Percentiles rank a stretch among this genome's conserved stretches.
Conservation (phyloP, 768 basidiomycete genomes). For the Boletellus sp. region DNA sequence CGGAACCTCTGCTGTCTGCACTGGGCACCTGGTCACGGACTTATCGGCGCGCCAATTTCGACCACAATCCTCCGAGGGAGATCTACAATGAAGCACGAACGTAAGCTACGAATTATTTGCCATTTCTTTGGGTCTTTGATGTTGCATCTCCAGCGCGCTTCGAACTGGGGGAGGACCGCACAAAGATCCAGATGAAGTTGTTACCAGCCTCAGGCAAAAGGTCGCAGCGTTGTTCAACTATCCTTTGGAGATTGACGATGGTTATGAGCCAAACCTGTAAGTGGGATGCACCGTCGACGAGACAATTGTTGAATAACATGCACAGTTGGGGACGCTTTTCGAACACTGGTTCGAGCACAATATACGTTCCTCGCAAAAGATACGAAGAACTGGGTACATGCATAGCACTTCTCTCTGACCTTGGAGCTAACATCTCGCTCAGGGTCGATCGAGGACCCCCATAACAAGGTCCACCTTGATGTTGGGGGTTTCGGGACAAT, state of each 20-base stretch:
- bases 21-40: slow-evolving; percentile 3
- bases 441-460: slow-evolving; percentile 20
- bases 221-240: slow-evolving; percentile 14
- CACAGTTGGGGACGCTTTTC: no score
- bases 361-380: no score
- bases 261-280: slow-evolving; percentile 18
- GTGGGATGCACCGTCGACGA: neutral
- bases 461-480: slow-evolving; percentile 18
- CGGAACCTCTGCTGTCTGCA: neutral
- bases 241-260: slow-evolving; percentile 6
- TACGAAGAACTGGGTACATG: no score
- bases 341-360: no score
- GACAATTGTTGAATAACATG: no score
- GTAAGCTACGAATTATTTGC: neutral
- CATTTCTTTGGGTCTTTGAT: neutral
- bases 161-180: neutral
- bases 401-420: no score
- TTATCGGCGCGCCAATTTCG: slow-evolving; percentile 12
- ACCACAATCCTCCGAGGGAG: slow-evolving; percentile 5
- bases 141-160: slow-evolving; percentile 9
- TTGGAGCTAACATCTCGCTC: neutral
- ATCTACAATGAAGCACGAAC: slow-evolving; percentile 8
- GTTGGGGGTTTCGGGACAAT: slow-evolving; percentile 15
- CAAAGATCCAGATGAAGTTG: neutral
- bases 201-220: slow-evolving; percentile 16